phyloP scores from a whole-genome alignment of 169 alveolate genomes.

The Plasmodium cynomolgi region DNA sequence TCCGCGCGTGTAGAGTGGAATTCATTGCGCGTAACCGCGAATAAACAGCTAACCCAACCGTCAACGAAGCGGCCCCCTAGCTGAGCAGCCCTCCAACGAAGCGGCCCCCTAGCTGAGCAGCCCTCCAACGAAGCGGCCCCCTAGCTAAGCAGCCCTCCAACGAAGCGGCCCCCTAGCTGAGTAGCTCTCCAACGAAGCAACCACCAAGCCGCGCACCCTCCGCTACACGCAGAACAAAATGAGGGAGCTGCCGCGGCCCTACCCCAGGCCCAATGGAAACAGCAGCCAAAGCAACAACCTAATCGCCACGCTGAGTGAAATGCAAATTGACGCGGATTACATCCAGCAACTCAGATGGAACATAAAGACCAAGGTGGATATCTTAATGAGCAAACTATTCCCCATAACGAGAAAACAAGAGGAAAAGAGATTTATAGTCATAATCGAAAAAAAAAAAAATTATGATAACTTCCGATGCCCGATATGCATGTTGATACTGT shows the following conservation, averaged over 20 bases:
- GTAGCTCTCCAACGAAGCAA: neutral
- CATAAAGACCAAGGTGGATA: conserved; percentile 23
- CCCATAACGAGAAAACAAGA: conserved; percentile 17
- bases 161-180: neutral
- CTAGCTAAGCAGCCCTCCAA: neutral
- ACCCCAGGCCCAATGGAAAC: neutral
- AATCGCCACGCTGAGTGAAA: neutral
- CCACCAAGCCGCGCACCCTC: neutral
- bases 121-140: neutral
- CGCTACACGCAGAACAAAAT: neutral
- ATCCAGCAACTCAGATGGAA: conserved; percentile 10
- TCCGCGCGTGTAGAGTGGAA: neutral
- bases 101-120: neutral
- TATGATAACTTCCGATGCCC: conserved; percentile 58
- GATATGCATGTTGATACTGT: conserved; percentile 77
- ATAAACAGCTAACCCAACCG: neutral
- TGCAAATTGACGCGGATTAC: conserved; percentile 5
- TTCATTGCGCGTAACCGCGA: neutral
- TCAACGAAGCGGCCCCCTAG: neutral
- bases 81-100: neutral
- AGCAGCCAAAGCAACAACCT: neutral
- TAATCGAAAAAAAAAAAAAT: conserved; percentile 49
- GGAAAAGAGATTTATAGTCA: conserved; percentile 36
- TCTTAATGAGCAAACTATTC: conserved; percentile 7
- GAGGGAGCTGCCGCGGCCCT: neutral